Evolutionary conservation across 108 stramenopile genomes (phyloP).

Genomic region (Parietichytrium sp.): DNA sequence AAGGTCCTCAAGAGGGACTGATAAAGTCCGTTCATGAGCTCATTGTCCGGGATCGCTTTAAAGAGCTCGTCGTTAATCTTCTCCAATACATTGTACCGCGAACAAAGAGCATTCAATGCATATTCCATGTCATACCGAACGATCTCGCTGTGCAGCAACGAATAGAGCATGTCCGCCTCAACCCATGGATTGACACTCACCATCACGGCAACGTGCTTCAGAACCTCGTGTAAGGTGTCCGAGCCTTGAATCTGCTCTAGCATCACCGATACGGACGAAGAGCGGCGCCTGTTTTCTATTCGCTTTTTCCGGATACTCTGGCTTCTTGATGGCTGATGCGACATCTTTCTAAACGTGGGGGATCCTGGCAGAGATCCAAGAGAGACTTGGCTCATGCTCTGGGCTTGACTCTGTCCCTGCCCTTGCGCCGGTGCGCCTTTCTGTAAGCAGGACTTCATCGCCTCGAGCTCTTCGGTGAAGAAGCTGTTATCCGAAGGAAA

Average conservation of each 20-base stretch:
- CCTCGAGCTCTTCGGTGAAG: too few relatives aligned
- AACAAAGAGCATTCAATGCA: not conserved
- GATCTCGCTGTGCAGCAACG: not conserved
- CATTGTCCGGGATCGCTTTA: too few relatives aligned
- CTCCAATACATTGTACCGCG: not conserved
- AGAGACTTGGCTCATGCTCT: not conserved
- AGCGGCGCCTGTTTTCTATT: not conserved
- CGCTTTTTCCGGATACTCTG: too few relatives aligned
- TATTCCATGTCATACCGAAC: not conserved
- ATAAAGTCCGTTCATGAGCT: not conserved
- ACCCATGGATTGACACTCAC: not conserved
- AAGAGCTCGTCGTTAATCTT: not conserved
- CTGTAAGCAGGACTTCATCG: too few relatives aligned
- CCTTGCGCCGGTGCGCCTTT: too few relatives aligned
- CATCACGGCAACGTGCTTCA: conserved; percentile 12
- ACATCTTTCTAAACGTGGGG: not conserved
- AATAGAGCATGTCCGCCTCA: not conserved
- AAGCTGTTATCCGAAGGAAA: not conserved
- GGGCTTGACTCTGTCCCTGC: not conserved
- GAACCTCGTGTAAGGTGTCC: conserved; percentile 2
- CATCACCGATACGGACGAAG: not conserved
- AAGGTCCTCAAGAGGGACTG: not conserved
- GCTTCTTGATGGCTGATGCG: too few relatives aligned
- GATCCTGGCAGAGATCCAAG: not conserved
- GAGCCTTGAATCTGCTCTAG: not conserved